A percentile compares a stretch with the other conserved stretches of the same genome.
These are phyloP conservation scores for Limonomyces culmigenus DNA, from an alignment of 1,284 basidiomycete genomes.

Conservation along the genomic window DNA sequence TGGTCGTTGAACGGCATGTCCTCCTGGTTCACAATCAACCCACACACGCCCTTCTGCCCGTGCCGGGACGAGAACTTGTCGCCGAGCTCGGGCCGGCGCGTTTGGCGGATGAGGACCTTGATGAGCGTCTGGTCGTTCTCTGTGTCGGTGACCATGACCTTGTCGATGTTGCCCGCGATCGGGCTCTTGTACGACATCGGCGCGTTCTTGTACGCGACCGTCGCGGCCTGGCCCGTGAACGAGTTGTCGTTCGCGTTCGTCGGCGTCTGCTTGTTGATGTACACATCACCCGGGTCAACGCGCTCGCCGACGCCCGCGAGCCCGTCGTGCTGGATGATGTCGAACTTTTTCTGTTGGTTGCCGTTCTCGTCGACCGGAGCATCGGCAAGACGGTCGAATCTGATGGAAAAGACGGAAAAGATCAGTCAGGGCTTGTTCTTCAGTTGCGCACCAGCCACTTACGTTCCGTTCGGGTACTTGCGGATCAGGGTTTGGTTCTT, in stretches of 20 bases:
- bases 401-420: slow-evolving; percentile 16
- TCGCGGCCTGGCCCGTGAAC: slow-evolving; percentile 63
- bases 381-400: slow-evolving; percentile 88
- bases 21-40: slow-evolving; percentile 94
- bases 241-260: slow-evolving; percentile 78
- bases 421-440: background rate
- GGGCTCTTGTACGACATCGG: slow-evolving; percentile 89
- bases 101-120: slow-evolving; percentile 98
- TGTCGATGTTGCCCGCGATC: slow-evolving; percentile 90
- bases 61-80: slow-evolving; percentile 99
- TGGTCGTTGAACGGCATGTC: slow-evolving; percentile 99
- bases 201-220: slow-evolving; percentile 75
- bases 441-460: slow-evolving; percentile 18
- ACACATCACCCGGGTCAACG: slow-evolving; percentile 86
- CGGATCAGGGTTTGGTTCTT: slow-evolving; percentile 91
- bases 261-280: slow-evolving; percentile 95
- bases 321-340: slow-evolving; percentile 84
- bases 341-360: slow-evolving; percentile 66
- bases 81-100: slow-evolving; percentile 88
- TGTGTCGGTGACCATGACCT: slow-evolving; percentile 93
- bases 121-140: slow-evolving; percentile 94
- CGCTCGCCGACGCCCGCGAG: slow-evolving; percentile 91
- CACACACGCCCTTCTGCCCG: slow-evolving; percentile 98
- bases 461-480: slow-evolving; percentile 96
- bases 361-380: slow-evolving; percentile 78